phyloP scores from a whole-genome alignment of 2,329 filamentous ascomycete species.

The Ambrosiella xylebori region DNA sequence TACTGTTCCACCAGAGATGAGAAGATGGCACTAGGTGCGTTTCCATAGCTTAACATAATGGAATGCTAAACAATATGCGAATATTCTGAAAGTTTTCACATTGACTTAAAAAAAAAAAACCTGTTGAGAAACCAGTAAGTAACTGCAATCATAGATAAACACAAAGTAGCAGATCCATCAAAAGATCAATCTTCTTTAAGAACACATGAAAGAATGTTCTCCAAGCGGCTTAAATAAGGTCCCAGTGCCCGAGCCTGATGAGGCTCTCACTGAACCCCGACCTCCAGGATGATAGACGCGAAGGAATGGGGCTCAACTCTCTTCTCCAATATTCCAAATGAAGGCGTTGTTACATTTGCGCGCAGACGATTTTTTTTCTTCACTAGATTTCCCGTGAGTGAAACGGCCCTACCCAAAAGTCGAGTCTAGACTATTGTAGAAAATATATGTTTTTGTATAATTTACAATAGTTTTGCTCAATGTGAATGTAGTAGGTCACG shows the following conservation, averaged over 20 bases:
- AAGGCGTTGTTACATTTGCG: neutral
- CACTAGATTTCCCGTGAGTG: no score
- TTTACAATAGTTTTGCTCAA: no score
- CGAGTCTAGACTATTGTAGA: no score
- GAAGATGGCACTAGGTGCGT: neutral
- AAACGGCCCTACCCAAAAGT: no score
- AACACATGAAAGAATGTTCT: neutral
- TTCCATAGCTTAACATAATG: no score
- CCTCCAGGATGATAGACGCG: neutral
- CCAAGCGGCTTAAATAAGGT: neutral
- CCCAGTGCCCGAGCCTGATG: neutral
- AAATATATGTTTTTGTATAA: no score
- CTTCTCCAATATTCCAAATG: neutral
- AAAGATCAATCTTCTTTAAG: no score
- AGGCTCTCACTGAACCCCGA: conserved; percentile 6
- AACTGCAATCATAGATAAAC: no score
- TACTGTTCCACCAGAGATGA: neutral
- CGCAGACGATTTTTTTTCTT: neutral
- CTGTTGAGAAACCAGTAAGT: neutral
- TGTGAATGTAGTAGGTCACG: no score
- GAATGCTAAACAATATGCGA: neutral
- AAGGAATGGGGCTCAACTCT: conserved; percentile 1
- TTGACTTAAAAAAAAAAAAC: neutral
- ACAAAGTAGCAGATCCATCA: no score
- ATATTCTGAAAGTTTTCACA: neutral